Base-by-base conservation (phyloP, 164 flowering plant species). In the Paratinospora sagittata region DNA sequence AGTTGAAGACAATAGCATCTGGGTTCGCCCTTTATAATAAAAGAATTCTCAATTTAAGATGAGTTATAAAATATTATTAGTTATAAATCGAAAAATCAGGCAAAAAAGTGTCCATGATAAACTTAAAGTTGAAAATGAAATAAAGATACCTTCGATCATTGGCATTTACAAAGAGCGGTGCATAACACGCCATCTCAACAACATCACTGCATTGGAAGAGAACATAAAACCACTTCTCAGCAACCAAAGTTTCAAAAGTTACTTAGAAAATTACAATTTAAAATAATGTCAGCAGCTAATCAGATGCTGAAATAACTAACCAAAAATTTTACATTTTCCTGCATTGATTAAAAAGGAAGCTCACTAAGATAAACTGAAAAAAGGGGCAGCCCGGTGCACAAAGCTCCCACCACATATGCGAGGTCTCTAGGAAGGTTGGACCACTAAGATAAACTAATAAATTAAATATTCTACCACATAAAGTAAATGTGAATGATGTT, bases 161-260 rank as follows among this genome's bases (percentile, higher is more conserved):
- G 73, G 72, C 58, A 73, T 95, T 88, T 60, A 90, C 90, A 78
- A 95, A 92, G 69, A 95, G 92, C 14, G 99, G 99, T 45, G 99
- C 99, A 79, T 92, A 91, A 78, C 98, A 91, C 66, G 91, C 98
- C 97, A 95, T 88, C 63, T 82, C 81, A 67, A 95, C 87, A 63
- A 85, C 58, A 81, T 95, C 99, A 82, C 99, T 95, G 92, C 79
- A 83, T 73, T n/a, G 19, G 37, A 76, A 73, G 57, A 75, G 27
- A 79, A 67, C 30, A 57, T 10, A 24, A 14, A 65, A 70, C 19
- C 36, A 12, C 19, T 9, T 57, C 16, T 66, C 49, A 72, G 33
- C 27, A 57, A 65, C 34, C 34, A 70, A 37, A 61, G 16, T 34
- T 45, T 11, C 45, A 19, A 27, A 62, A 58, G n/a, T n/a, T 39